Evolutionary conservation across 2,329 filamentous ascomycete genomes (phyloP), one percentile per base, ranked within the genome.

Genomic region (Thelonectria olida): DNA sequence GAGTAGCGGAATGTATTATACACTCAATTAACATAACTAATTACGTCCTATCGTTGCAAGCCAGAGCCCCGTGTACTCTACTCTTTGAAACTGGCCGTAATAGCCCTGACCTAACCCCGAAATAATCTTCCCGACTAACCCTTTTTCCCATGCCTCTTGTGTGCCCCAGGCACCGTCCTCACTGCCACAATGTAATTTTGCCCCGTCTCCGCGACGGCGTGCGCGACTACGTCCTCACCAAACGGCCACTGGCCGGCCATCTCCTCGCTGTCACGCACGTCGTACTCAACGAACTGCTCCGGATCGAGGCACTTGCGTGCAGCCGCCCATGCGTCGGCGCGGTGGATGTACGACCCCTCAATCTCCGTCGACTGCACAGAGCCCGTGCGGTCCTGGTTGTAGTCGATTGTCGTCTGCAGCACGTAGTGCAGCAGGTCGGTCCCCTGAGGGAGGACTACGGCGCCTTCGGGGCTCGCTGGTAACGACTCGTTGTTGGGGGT

Each of bases 221-320:
- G 80, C 13, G 79, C 76, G 1, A 80, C 58, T 2, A 79, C 76
- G 22, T 82, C 78, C 15, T 81, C 79, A 6, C 80, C 80, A 74
- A 77, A 83, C 2, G 80, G 79, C 79, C 80, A 82, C 56, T 79
- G 61, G 3, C 62, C 69, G 2, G 51, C 53, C 25, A 71, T 58
- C 23, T 68, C 70, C 10, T 73, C 72, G 20, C 72, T n/a, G n/a
- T n/a, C n/a, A n/a, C n/a, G 71, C 54, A 73, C 71, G 39, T 79
- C 75, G 47, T 76, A 79, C 67, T 80, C 71, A 0, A 64, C 76
- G 58, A 73, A 80, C 9, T 72, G 66, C 2, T 66, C 61, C 7
- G 61, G 63, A 4, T 75, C 69, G 7, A 82, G 73, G 5, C 68
- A 66, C n/a, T 54, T 54, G 22, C 71, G 68, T 0, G 80, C 80